Base-by-base conservation (phyloP, 352 stramenopile genomes). In the Pythium volutum region DNA sequence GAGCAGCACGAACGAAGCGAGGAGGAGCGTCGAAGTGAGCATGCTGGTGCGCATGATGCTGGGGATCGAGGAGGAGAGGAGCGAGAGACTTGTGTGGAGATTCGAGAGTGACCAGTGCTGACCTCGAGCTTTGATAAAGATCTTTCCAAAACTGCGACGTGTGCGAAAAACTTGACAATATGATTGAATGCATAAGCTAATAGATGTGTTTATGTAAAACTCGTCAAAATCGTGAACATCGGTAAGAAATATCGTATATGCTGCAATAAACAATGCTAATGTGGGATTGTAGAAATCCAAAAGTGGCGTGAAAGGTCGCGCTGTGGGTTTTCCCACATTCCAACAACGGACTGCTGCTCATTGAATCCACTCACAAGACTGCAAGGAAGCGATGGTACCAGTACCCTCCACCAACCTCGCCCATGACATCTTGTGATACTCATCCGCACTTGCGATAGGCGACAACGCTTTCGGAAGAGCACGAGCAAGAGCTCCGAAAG, bases 401-500 rank as follows among this genome's bases (percentile, higher is more conserved):
- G 36, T 9, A 43, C 1, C 15, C 36, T 43, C 14, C 31, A 43
- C 36, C n/a, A 16, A 10, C 26, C 9, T 34, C 9, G 12, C 31
- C 29, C 7, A 15, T 3, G 18, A n/a, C 36, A 43, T 43, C n/a
- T 3, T 43, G 9, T 20, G 15, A 43, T 43, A 43, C 36, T 22
- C 14, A 20, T 7, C 11, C 6, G 9, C 6, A 4, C 36, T 8
- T 34, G 23, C 20, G 31, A 5, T 23, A 81, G 75, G 59, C 69
- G n/a, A 69, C 72, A 22, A 71, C 77, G 9, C 74, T 92, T 51
- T 88, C 78, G 45, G 69, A 86, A 39, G 80, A 89, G 56, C 73
- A 88, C 52, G 77, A 89, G 66, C 73, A 53, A 5, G 79, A 91
- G 67, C 76, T 91, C 59, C 73, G 66, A 57, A 89, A 89, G 62